Evolutionary conservation across 331 rosid species (phyloP), one percentile per base, ranked within the genome.

Genomic region (Quercus lobata): DNA sequence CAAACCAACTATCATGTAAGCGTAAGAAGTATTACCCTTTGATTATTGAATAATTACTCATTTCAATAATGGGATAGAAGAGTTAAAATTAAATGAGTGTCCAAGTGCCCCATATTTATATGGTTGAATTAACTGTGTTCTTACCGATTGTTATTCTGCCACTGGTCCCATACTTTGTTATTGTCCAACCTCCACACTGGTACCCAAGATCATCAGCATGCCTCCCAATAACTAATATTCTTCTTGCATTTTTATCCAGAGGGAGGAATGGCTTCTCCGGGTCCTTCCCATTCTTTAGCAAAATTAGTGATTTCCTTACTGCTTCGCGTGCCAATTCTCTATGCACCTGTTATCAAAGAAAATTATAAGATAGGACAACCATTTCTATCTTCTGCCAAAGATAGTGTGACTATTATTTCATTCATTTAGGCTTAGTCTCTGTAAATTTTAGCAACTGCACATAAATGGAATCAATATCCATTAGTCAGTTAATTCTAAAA

Each of bases 131-230:
- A 68, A 78, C 29, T 79, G 49, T 29, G 57, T 62, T 70, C 86
- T 55, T 92, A 92, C 97, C 97, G 60, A 87, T 30, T 2, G 98
- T 94, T 34, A 87, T 88, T 77, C 85, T 82, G 68, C 98, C 97
- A 30, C 88, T 80, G 7, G 60, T 6, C 60, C 97, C 98, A 77
- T 76, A 49, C 97, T 92, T 89, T 29, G 91, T 82, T 66, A 60
- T 80, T 2, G 97, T 94, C 97, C 98, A 92, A 70, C 98, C 97
- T 72, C 98, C 96, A 68, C 98, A 90, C 70, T 92, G 98, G 81
- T 57, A 92, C 60, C 96, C 98, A 58, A 92, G 89, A 88, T 94
- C 81, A 85, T 91, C 92, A 0, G 92, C 93, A 35, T 92, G 98
- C 18, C 89, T 88, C 78, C 98, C 97, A 11, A 90, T 35, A 29